Base-by-base conservation (phyloP, 2,329 filamentous ascomycete species). In the Plectosphaerella sp. region DNA sequence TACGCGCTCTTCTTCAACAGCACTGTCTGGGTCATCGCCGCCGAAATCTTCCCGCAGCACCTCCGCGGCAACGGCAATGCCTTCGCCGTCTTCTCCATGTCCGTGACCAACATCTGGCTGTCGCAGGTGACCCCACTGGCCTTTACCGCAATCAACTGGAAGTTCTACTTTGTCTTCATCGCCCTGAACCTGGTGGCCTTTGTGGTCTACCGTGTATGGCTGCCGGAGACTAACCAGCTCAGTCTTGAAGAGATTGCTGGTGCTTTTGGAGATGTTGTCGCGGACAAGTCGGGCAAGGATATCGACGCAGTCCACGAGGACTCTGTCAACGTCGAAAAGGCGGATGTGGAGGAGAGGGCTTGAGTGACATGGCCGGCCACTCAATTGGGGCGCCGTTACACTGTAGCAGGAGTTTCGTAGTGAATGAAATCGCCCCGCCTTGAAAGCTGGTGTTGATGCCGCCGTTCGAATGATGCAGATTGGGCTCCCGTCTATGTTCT, bases 1-100 rank as follows among this genome's bases (percentile, higher is more conserved):
- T 71, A 68, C 54, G 67, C 68, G 6, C 52, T 69, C 20, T 69
- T 70, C 53, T 71, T 71, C 59, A 71, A 71, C 54, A 61, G 63
- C 10, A 67, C 62, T 28, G 56, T 68, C 14, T 70, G 62, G 60
- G 65, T 68, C 9, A 59, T 69, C 2, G 58, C 65, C 0, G 61
- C 63, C 0, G 68, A 71, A 48, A 45, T 62, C 18, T 64, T 64
- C 53, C 62, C 63, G 0, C 57, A 59, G 8, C 53, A 58, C 25
- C 58, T 67, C 1, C 64, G 62, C n/a, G 59, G 59, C 12, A 54
- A 59, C 25, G 59, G 63, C 9, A 57, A 61, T 15, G 58, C 58
- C 0, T 60, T 64, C 28, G 58, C 64, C 2, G 60, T 66, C 3
- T 64, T 66, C 39, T 58, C 61, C 1, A 58, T 64, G 20, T 58